Evolutionary conservation across 768 basidiomycete genomes (phyloP).

Genomic region (Saitozyma sp.): DNA sequence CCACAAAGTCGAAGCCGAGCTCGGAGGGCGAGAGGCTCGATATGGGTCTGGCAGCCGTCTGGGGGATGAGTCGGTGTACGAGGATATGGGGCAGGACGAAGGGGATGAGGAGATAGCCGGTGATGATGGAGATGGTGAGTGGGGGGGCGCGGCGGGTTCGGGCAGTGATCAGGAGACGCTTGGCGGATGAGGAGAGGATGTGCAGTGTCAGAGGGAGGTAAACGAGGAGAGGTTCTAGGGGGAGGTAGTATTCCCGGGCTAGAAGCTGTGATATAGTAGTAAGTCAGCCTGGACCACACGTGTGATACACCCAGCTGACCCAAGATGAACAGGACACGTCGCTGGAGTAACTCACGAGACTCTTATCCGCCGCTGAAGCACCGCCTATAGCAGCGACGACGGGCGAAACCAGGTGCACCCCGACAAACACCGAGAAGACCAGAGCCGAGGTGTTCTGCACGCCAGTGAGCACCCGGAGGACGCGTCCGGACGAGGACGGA

Average conservation of each 20-base stretch:
- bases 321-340: not conserved
- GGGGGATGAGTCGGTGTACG: constrained; percentile 66
- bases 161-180: constrained; percentile 60
- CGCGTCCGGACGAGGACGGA: not conserved
- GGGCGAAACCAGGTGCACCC: constrained; percentile 78
- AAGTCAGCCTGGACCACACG: not conserved
- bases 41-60: constrained; percentile 58
- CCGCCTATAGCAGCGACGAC: constrained; percentile 71
- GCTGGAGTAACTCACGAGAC: constrained; percentile 62
- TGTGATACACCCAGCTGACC: not conserved
- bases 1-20: constrained; percentile 80
- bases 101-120: constrained; percentile 66
- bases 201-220: constrained; percentile 69
- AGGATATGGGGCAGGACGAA: constrained; percentile 67
- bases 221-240: constrained; percentile 67
- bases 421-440: constrained; percentile 72
- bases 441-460: constrained; percentile 70
- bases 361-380: constrained; percentile 65
- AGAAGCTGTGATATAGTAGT: constrained; percentile 61
- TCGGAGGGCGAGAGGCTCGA: constrained; percentile 68
- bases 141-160: constrained; percentile 48
- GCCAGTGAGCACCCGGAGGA: constrained; percentile 57
- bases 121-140: constrained; percentile 58
- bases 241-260: constrained; percentile 84
- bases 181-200: constrained; percentile 61